Evolutionary conservation across 2,329 filamentous ascomycete genomes (phyloP).

Genomic region (Trichoderma harzianum): DNA sequence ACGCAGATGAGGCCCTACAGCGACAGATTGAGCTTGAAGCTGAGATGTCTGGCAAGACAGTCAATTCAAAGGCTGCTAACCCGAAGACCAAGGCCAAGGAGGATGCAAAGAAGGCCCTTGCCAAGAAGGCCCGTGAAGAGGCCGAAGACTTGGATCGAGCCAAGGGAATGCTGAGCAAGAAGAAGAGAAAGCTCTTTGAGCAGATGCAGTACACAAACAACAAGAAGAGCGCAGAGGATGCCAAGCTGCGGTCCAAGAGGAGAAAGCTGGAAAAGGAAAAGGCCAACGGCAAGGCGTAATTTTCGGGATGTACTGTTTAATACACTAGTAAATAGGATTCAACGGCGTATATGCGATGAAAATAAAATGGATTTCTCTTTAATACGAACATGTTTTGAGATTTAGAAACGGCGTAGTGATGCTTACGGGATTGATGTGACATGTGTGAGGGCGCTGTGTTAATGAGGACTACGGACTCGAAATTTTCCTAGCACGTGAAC

Average conservation of each 20-base stretch:
- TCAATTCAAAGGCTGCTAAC: constrained; percentile 48
- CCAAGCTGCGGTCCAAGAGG: constrained; percentile 82
- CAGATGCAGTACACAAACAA: constrained; percentile 97
- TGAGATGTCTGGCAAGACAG: constrained; percentile 70
- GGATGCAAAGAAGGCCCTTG: constrained; percentile 65
- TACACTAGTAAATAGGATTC: constrained; percentile 19
- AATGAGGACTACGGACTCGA: background rate
- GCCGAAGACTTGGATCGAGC: constrained; percentile 86
- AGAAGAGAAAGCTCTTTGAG: constrained; percentile 96
- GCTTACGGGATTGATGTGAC: background rate
- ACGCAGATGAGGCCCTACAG: constrained; percentile 59
- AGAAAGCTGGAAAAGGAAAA: constrained; percentile 77
- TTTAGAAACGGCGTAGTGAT: background rate
- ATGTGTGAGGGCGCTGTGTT: background rate
- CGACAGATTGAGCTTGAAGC: constrained; percentile 91
- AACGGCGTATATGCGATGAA: constrained; percentile 17
- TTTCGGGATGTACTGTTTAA: constrained; percentile 13
- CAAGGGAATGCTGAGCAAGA: constrained; percentile 97
- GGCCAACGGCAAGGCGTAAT: constrained; percentile 41
- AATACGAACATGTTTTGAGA: background rate
- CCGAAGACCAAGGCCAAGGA: constrained; percentile 60
- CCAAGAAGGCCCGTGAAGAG: constrained; percentile 69
- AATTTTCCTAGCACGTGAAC: constrained; percentile 15
- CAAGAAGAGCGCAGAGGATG: constrained; percentile 86
- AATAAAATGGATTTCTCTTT: constrained; percentile 14